phyloP scores from a whole-genome alignment of 768 basidiomycete species.

The Amanita inopinata region DNA sequence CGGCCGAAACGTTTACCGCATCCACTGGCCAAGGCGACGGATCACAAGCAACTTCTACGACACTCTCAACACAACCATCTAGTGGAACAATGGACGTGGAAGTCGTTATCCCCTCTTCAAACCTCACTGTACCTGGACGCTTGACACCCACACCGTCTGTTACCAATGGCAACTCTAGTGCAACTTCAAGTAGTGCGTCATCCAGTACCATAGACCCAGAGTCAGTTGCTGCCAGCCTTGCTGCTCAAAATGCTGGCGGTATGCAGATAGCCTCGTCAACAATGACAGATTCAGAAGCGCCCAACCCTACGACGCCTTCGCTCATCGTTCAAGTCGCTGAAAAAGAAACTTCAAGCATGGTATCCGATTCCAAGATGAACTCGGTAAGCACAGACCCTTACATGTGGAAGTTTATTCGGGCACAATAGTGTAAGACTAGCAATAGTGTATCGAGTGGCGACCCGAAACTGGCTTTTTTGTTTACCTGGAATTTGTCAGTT shows the following conservation, averaged over 20 bases:
- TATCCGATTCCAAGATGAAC: not conserved
- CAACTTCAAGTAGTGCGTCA: not conserved
- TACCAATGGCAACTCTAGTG: not conserved
- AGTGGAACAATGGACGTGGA: conserved; percentile 3
- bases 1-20: not conserved
- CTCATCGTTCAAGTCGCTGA: conserved; percentile 3
- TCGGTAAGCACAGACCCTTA: not conserved
- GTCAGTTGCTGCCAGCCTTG: conserved; percentile 1
- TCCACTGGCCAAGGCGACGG: not conserved
- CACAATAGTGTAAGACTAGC: too few species aligned
- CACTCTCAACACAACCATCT: not conserved
- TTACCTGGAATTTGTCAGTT: too few species aligned
- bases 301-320: conserved; percentile 1
- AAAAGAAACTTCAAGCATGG: not conserved
- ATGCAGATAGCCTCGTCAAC: not conserved
- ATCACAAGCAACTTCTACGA: not conserved
- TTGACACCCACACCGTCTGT: not conserved
- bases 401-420: too few species aligned
- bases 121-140: too few species aligned
- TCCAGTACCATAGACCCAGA: not conserved
- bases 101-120: not conserved
- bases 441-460: not conserved
- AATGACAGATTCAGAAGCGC: not conserved
- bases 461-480: too few species aligned
- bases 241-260: not conserved